Conservation (phyloP, 2,329 filamentous ascomycete genomes). For the Penicillium nordicum region DNA sequence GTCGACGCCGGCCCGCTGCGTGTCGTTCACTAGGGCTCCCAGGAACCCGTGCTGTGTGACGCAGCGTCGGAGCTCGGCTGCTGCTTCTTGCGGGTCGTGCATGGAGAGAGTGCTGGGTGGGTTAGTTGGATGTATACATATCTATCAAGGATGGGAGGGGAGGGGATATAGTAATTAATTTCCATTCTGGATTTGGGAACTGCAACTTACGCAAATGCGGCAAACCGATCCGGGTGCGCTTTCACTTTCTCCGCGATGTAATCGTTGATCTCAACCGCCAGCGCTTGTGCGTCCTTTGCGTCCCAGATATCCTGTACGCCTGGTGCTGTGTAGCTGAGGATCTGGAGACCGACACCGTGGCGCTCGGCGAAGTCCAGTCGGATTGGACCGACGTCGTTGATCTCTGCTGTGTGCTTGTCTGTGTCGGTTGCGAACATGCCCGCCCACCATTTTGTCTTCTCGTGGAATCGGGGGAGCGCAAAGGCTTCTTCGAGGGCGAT, state of each 20-base stretch:
- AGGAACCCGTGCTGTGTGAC: conserved; percentile 60
- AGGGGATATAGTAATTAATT: neutral
- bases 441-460: conserved; percentile 61
- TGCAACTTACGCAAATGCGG: conserved; percentile 41
- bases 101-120: conserved; percentile 34
- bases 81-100: conserved; percentile 42
- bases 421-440: conserved; percentile 57
- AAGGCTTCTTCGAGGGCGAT: conserved; percentile 63
- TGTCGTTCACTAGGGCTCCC: conserved; percentile 61
- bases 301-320: conserved; percentile 50
- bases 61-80: conserved; percentile 43
- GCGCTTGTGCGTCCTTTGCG: conserved; percentile 41
- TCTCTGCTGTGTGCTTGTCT: conserved; percentile 58
- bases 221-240: conserved; percentile 42
- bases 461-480: conserved; percentile 56
- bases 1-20: conserved; percentile 56
- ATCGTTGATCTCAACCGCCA: conserved; percentile 48
- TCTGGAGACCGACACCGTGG: conserved; percentile 48
- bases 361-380: conserved; percentile 45
- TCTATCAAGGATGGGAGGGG: neutral
- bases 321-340: conserved; percentile 49
- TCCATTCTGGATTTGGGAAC: neutral
- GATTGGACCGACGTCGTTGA: conserved; percentile 47
- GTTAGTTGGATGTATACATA: neutral
- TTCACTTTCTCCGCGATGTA: conserved; percentile 46